Evolutionary conservation across 2,329 filamentous ascomycete genomes (phyloP).

Genomic region (Plectosphaerella sp.): DNA sequence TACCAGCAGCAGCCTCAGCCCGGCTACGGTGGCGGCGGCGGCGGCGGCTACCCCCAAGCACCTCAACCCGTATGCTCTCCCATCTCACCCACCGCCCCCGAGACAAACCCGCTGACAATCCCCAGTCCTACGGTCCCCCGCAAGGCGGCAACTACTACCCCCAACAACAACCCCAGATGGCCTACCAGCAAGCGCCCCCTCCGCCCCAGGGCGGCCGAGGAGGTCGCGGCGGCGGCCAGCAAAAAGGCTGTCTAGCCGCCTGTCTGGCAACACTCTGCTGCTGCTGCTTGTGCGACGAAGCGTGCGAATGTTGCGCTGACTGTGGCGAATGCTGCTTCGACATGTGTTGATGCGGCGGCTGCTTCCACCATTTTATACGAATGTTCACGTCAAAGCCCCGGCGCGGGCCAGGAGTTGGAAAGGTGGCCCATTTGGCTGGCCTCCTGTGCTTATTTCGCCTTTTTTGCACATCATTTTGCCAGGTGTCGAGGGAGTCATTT

Average conservation of each 20-base stretch:
- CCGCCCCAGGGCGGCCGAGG: slow-evolving; percentile 21
- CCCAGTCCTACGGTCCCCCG: slow-evolving; percentile 22
- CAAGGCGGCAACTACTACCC: slow-evolving; percentile 23
- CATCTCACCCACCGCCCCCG: background rate
- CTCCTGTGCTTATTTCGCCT: too few relatives aligned
- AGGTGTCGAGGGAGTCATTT: background rate
- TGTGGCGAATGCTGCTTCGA: slow-evolving; percentile 33
- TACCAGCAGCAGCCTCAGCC: slow-evolving; percentile 13
- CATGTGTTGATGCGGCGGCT: slow-evolving; percentile 10
- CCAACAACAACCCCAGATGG: slow-evolving; percentile 33
- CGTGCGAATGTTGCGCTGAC: slow-evolving; percentile 38
- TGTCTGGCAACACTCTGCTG: slow-evolving; percentile 46
- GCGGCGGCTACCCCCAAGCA: slow-evolving; percentile 28
- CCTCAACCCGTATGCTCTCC: slow-evolving; percentile 26
- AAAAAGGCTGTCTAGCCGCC: slow-evolving; percentile 32
- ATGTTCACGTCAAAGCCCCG: too few relatives aligned
- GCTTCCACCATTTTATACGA: too few relatives aligned
- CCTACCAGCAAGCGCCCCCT: slow-evolving; percentile 35
- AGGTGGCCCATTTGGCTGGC: too few relatives aligned
- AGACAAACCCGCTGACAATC: slow-evolving; percentile 2
- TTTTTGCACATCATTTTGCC: background rate
- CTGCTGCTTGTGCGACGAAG: slow-evolving; percentile 46
- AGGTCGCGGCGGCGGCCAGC: slow-evolving; percentile 28
- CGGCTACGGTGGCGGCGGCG: slow-evolving; percentile 1
- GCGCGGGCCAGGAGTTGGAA: too few relatives aligned